Conservation (phyloP, 2,329 filamentous ascomycete species). For the Penicillium olsonii region DNA sequence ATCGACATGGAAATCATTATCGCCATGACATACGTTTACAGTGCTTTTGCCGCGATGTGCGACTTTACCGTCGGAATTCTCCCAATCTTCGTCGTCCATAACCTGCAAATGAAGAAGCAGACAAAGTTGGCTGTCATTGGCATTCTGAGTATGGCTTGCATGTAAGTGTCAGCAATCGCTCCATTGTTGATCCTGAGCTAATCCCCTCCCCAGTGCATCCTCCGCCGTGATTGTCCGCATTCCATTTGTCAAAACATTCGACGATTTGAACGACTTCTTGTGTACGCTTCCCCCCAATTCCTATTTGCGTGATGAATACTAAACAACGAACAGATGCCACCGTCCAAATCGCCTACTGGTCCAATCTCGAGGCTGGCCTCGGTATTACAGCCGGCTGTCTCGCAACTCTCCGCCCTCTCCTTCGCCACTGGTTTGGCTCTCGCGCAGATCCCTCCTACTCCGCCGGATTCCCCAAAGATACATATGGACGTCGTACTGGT, state of each 20-base stretch:
- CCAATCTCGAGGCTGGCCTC: conserved; percentile 35
- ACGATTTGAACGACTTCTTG: conserved; percentile 36
- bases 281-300: conserved; percentile 22
- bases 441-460: conserved; percentile 19
- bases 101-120: conserved; percentile 55
- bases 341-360: conserved; percentile 46
- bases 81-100: conserved; percentile 56
- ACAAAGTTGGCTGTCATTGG: conserved; percentile 56
- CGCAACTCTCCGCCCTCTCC: conserved; percentile 51
- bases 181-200: conserved; percentile 14
- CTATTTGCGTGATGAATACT: background rate
- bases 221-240: conserved; percentile 49
- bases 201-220: conserved; percentile 37
- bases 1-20: conserved; percentile 40
- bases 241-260: conserved; percentile 41
- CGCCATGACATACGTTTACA: conserved; percentile 38
- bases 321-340: conserved; percentile 38
- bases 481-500: conserved; percentile 18
- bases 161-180: conserved; percentile 27
- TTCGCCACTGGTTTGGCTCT: conserved; percentile 36
- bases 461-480: conserved; percentile 19
- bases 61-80: conserved; percentile 57
- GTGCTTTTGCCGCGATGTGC: conserved; percentile 37
- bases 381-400: conserved; percentile 50
- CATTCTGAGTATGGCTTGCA: conserved; percentile 59